Evolutionary conservation across 1,284 basidiomycete species (phyloP).

Genomic region (Abortiporus biennis): DNA sequence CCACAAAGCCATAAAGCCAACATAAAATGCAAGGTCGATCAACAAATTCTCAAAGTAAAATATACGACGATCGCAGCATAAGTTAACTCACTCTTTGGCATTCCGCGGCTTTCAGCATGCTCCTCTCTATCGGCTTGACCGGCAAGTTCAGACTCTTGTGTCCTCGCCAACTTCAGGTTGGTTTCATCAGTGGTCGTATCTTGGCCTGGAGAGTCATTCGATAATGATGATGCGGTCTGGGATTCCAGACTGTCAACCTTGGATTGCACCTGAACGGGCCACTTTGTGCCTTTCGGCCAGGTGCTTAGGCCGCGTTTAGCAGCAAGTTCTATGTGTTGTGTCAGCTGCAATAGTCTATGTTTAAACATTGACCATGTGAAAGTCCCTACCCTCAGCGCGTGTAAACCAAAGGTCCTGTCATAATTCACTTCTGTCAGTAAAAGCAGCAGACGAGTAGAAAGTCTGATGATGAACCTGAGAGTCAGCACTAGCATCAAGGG

Average conservation of each 20-base stretch:
- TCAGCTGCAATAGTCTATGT: conserved; percentile 2
- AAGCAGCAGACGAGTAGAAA: neutral
- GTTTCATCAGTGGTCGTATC: conserved; percentile 10
- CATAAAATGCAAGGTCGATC: too few species aligned
- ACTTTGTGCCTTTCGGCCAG: conserved; percentile 30
- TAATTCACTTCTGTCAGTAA: neutral
- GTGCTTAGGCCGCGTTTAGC: conserved; percentile 25
- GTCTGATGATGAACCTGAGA: conserved; percentile 25
- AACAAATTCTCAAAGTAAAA: too few species aligned
- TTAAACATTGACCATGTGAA: conserved; percentile 3
- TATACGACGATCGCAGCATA: too few species aligned
- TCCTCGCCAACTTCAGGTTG: conserved; percentile 19
- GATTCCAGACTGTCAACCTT: too few species aligned
- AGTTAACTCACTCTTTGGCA: conserved; percentile 13
- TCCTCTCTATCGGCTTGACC: conserved; percentile 18
- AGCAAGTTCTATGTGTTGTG: conserved; percentile 28
- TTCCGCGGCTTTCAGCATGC: conserved; percentile 12
- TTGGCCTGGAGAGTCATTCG: conserved; percentile 9
- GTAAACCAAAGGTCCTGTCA: conserved; percentile 34
- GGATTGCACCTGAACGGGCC: conserved; percentile 23
- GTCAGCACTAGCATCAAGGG: conserved; percentile 35
- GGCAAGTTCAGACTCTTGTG: conserved; percentile 19
- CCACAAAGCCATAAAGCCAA: conserved; percentile 2
- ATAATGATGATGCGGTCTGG: conserved; percentile 7
- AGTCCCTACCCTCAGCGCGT: conserved; percentile 27